Percentiles rank a stretch among this genome's conserved stretches.
phyloP scores from a whole-genome alignment of 2,329 filamentous ascomycete genomes.

The Diplocarpon mali region DNA sequence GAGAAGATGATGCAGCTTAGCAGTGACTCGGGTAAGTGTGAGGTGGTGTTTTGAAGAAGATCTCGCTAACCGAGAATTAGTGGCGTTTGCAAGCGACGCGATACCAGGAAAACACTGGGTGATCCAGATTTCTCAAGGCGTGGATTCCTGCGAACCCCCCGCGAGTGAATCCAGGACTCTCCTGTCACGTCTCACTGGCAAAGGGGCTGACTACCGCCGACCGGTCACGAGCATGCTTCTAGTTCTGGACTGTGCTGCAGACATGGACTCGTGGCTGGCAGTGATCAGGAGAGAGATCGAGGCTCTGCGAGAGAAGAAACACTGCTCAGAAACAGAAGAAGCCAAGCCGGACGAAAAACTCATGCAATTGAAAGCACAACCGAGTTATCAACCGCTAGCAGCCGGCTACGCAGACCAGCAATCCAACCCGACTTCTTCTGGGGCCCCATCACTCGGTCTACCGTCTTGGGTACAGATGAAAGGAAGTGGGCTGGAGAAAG shows the following conservation, averaged over 20 bases:
- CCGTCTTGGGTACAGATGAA: slow-evolving; percentile 13
- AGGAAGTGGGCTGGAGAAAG: slow-evolving; percentile 11
- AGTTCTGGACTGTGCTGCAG: slow-evolving; percentile 59
- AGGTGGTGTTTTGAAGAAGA: neutral
- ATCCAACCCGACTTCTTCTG: slow-evolving; percentile 16
- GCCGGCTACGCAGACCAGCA: slow-evolving; percentile 17
- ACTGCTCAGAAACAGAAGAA: slow-evolving; percentile 47
- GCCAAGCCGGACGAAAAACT: slow-evolving; percentile 33
- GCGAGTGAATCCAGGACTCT: slow-evolving; percentile 46
- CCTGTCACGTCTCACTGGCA: slow-evolving; percentile 53
- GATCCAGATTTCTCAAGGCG: slow-evolving; percentile 58
- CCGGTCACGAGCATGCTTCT: slow-evolving; percentile 55
- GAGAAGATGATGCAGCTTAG: slow-evolving; percentile 64
- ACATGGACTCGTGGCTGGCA: slow-evolving; percentile 68
- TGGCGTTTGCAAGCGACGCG: slow-evolving; percentile 68
- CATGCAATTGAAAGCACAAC: slow-evolving; percentile 20
- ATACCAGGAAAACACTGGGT: slow-evolving; percentile 76
- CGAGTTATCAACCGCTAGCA: slow-evolving; percentile 22
- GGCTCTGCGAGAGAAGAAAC: slow-evolving; percentile 54
- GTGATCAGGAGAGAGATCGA: slow-evolving; percentile 61
- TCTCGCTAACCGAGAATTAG: slow-evolving; percentile 40
- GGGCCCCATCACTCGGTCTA: slow-evolving; percentile 10
- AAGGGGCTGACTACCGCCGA: slow-evolving; percentile 41
- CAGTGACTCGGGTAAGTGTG: slow-evolving; percentile 42
- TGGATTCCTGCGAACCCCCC: slow-evolving; percentile 45